A percentile compares a stretch with the other conserved stretches of the same genome.
phyloP scores from a whole-genome alignment of 1,284 basidiomycete species.

The Puccinia triticina region DNA sequence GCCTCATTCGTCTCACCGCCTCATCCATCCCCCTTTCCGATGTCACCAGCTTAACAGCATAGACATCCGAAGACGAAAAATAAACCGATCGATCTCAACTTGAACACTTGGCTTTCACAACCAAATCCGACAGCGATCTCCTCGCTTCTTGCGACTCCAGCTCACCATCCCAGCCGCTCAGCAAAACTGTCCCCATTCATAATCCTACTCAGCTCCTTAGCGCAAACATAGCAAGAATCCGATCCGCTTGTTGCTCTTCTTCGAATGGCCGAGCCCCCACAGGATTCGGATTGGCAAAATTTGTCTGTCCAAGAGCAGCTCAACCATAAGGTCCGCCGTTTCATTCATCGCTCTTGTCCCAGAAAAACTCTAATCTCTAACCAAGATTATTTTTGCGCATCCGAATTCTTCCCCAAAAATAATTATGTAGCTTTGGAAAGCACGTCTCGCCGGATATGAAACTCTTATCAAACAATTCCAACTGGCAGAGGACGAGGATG shows the following conservation, averaged over 20 bases:
- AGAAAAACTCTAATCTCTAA: neutral
- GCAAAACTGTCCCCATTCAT: neutral
- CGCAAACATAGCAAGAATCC: neutral
- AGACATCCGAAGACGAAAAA: no score
- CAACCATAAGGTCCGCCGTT: conserved; percentile 26
- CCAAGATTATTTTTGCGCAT: neutral
- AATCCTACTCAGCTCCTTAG: neutral
- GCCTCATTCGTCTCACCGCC: no score
- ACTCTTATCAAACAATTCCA: conserved; percentile 50
- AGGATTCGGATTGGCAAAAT: conserved; percentile 46
- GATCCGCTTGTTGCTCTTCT: neutral
- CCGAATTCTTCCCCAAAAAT: neutral
- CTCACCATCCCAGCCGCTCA: no score
- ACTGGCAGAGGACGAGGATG: conserved; percentile 48
- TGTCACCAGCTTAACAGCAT: no score
- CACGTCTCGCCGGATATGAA: conserved; percentile 49
- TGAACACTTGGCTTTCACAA: no score
- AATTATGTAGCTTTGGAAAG: conserved; percentile 46
- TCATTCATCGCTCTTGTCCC: neutral
- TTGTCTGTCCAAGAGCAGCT: conserved; percentile 47
- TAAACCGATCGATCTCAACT: no score
- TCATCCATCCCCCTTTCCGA: no score
- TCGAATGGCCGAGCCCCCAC: conserved; percentile 48
- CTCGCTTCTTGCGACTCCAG: no score
- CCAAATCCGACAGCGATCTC: no score